Evolutionary conservation across 208 protist species (phyloP), one percentile per base, ranked within the genome.

Genomic region (Trypanosoma rangeli): DNA sequence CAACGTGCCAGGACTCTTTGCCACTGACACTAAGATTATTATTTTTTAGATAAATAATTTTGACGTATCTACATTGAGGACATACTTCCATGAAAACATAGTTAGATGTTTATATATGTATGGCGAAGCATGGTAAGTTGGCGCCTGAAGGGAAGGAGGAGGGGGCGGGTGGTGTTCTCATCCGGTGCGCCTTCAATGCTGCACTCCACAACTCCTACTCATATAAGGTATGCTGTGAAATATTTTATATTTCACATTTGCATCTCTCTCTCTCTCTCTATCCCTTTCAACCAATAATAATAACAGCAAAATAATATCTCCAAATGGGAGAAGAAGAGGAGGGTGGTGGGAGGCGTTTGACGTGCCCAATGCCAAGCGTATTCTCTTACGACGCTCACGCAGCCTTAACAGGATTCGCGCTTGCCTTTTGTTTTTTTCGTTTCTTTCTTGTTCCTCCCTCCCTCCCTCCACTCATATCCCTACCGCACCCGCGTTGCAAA

Each of bases 101-200:
- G 49, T 48, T 75, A 60, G 42, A 58, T 70, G 46, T 75, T n/a
- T 29, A 64, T 49, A 54, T 57, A 63, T 75, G 18, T 57, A 22
- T 76, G 7, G 7, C 33, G 33, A 37, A 37, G 33, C 33, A 2
- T 37, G 33, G 4, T 7, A 37, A 37, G 4, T 37, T 7, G 33
- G 33, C 13, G 37, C 37, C 10, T 42, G 37, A 42, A 13, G 37
- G 10, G 10, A 42, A 42, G 37, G 37, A 42, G 10, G 37, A 10
- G 37, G 37, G 10, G 15, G 42, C 4, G 33, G 33, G 33, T 37
- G 33, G 33, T 9, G 33, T 37, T 46, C 12, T 46, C 42, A 46
- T 46, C 42, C 12, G 13, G 42, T 18, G 42, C 42, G 13, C 42
- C 13, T 46, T 9, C 1, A 1, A 9, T 18, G 42, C n/a, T n/a